Evolutionary conservation across 345 rosid species (phyloP).

Genomic region (Turnera subulata): DNA sequence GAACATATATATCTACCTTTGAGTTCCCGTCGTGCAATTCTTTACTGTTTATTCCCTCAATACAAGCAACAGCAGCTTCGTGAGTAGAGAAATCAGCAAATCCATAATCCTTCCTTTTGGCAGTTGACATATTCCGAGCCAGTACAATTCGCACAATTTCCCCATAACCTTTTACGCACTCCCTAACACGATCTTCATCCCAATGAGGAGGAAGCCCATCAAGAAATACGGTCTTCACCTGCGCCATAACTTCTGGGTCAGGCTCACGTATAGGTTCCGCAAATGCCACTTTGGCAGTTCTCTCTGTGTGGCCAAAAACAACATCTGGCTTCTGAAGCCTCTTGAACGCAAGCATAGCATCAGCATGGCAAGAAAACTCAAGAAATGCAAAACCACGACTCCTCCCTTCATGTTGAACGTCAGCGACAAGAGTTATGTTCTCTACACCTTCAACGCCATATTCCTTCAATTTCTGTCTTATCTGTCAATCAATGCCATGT

Average conservation of each 20-base stretch:
- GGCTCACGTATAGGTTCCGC: slow-evolving; percentile 63
- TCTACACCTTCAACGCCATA: slow-evolving; percentile 52
- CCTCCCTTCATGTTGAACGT: slow-evolving; percentile 54
- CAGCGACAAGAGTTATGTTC: slow-evolving; percentile 51
- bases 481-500: slow-evolving; percentile 30
- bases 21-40: slow-evolving; percentile 35
- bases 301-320: slow-evolving; percentile 57
- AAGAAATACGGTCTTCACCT: slow-evolving; percentile 58
- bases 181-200: slow-evolving; percentile 53
- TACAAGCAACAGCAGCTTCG: slow-evolving; percentile 51
- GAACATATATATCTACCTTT: slow-evolving; percentile 30
- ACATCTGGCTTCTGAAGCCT: slow-evolving; percentile 68
- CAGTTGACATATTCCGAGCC: slow-evolving; percentile 60
- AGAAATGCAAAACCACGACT: slow-evolving; percentile 73
- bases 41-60: slow-evolving; percentile 42
- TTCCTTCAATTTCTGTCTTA: slow-evolving; percentile 52
- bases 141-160: slow-evolving; percentile 43
- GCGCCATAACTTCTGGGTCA: slow-evolving; percentile 63
- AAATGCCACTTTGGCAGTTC: slow-evolving; percentile 71
- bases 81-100: slow-evolving; percentile 56
- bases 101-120: slow-evolving; percentile 63
- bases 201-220: slow-evolving; percentile 62
- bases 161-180: slow-evolving; percentile 37
- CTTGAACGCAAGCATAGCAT: slow-evolving; percentile 61
- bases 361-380: slow-evolving; percentile 56